Evolutionary conservation across 768 basidiomycete genomes (phyloP).

Genomic region (Leucogyrophana mollusca): DNA sequence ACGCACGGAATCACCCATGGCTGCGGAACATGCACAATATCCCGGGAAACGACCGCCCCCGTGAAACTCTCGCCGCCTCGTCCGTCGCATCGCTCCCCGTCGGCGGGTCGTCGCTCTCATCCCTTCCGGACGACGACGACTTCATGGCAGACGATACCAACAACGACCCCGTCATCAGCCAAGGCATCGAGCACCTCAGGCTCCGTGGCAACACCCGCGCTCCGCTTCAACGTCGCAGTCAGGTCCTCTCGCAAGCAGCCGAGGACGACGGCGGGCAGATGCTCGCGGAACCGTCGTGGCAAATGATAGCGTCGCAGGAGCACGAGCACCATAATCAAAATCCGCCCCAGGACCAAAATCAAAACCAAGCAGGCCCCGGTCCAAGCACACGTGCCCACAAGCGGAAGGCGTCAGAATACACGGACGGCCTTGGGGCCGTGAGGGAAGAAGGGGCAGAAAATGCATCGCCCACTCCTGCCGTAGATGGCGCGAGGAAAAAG

Average conservation of each 20-base stretch:
- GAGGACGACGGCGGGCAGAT: slow-evolving; percentile 32
- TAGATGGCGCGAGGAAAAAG: slow-evolving; percentile 21
- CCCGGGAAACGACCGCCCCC: background rate
- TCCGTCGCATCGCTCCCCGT: slow-evolving; percentile 10
- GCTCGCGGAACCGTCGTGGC: slow-evolving; percentile 52
- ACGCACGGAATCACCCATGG: slow-evolving; percentile 79
- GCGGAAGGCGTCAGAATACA: slow-evolving; percentile 34
- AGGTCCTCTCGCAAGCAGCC: slow-evolving; percentile 45
- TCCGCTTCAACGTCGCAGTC: slow-evolving; percentile 46
- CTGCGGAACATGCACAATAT: slow-evolving; percentile 30
- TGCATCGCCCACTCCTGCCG: background rate
- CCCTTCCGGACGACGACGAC: slow-evolving; percentile 20
- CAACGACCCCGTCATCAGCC: slow-evolving; percentile 27
- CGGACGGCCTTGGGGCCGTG: slow-evolving; percentile 26
- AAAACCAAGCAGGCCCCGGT: slow-evolving; percentile 18
- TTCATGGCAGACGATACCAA: slow-evolving; percentile 14
- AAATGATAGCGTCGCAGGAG: slow-evolving; percentile 43
- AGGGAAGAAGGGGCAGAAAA: slow-evolving; percentile 16
- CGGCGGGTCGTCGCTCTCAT: slow-evolving; percentile 18
- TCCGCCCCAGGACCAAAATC: slow-evolving; percentile 19
- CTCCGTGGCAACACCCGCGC: slow-evolving; percentile 22
- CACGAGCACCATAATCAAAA: slow-evolving; percentile 9
- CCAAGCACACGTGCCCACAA: slow-evolving; percentile 29
- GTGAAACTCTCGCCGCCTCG: slow-evolving; percentile 2
- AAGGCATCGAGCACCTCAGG: slow-evolving; percentile 31